These are phyloP conservation scores for Russula sp. DNA, from an alignment of 768 basidiomycete genomes.

Conservation along the genomic window DNA sequence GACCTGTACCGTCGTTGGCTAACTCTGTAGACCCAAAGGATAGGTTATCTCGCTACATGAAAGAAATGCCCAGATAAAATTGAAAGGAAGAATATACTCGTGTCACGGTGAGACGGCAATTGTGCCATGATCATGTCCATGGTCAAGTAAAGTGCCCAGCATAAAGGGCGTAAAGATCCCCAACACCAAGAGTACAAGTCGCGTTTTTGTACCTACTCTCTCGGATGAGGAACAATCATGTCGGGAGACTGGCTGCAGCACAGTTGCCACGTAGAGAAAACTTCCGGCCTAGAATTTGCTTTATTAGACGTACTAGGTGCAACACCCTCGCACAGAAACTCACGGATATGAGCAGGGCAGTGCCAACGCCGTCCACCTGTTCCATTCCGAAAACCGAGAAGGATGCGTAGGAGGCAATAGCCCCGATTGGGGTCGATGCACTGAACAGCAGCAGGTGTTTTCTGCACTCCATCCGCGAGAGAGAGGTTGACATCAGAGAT, in stretches of 20 bases:
- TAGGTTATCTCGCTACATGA: background rate
- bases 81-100: background rate
- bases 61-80: background rate
- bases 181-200: conserved; percentile 12
- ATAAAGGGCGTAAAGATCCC: conserved; percentile 18
- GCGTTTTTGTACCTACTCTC: conserved; percentile 10
- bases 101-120: background rate
- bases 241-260: conserved; percentile 66
- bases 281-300: conserved; percentile 63
- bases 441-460: conserved; percentile 74
- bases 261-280: conserved; percentile 90
- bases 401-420: conserved; percentile 65
- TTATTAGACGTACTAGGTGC: background rate
- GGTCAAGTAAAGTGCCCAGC: conserved; percentile 16
- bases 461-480: conserved; percentile 61
- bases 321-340: conserved; percentile 3
- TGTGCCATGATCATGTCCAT: conserved; percentile 9
- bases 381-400: conserved; percentile 48
- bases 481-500: conserved; percentile 69
- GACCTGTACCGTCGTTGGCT: conserved; percentile 78
- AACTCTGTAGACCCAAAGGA: conserved; percentile 36
- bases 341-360: conserved; percentile 80
- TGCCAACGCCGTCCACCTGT: conserved; percentile 55
- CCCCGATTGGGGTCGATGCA: conserved; percentile 75
- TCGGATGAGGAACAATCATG: conserved; percentile 11